Evolutionary conservation across 345 rosid species (phyloP).

Genomic region (Eucalyptus camaldulensis): DNA sequence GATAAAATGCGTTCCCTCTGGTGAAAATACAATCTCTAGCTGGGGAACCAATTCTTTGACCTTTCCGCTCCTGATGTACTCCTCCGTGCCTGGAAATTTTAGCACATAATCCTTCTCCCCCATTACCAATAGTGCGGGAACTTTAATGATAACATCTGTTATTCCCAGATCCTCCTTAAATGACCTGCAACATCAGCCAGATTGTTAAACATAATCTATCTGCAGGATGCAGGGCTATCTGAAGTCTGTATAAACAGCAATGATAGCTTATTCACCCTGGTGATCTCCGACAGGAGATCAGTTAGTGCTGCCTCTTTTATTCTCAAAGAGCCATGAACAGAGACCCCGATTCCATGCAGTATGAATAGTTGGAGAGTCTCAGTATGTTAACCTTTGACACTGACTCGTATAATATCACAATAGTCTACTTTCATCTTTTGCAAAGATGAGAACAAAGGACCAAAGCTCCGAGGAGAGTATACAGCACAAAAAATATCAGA

Average conservation of each 20-base stretch:
- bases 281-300: background rate
- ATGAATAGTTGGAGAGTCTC: background rate
- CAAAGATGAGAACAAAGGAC: background rate
- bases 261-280: background rate
- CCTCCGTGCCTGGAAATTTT: constrained; percentile 37
- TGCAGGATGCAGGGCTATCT: background rate
- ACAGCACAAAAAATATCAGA: background rate
- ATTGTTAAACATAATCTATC: background rate
- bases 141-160: constrained; percentile 12
- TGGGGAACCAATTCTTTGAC: constrained; percentile 26
- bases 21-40: constrained; percentile 14
- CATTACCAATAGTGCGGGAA: constrained; percentile 33
- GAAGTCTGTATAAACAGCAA: background rate
- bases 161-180: background rate
- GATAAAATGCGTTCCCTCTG: constrained; percentile 5
- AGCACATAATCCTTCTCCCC: constrained; percentile 39
- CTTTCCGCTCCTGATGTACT: constrained; percentile 21
- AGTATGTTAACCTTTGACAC: background rate
- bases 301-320: background rate
- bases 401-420: background rate
- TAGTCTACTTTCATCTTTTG: background rate
- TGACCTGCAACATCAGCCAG: background rate
- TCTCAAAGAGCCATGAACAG: background rate
- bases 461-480: background rate
- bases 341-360: background rate